Base-by-base conservation (phyloP, 345 rosid species). In the Salix dunnii region DNA sequence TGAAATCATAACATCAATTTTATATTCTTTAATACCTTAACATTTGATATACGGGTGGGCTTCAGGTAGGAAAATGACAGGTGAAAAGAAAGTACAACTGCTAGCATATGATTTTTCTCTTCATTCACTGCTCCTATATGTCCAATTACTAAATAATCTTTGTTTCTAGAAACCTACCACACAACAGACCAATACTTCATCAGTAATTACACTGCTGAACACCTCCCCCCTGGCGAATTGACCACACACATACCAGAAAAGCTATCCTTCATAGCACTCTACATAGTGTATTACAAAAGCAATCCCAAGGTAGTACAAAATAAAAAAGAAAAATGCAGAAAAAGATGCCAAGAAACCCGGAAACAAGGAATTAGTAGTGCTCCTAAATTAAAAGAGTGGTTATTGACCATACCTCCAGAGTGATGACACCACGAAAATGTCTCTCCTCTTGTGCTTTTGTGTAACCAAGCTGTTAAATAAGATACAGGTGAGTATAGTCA, bases 381-480 rank as follows among this genome's bases (percentile, higher is more conserved):
- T 55, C 13, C 12, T 9, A 7, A 55, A 55, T n/a, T 23, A 21
- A 55, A 21, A 21, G 27, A 55, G 49, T 13, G 27, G 18, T 38
- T 21, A 21, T 7, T 55, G 61, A 55, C n/a, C 77, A 33, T 86
- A 96, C 99, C 99, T 96, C 98, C 87, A 96, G 88, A 61, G 89
- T 85, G 71, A 96, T 85, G 78, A 95, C 97, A 78, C 99, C 98
- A 23, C 94, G 93, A 73, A 96, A 96, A 78, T 89, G 92, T 76
- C 90, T 87, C 78, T 96, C 99, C 82, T 96, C 99, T 87, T 87
- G 91, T 85, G 91, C 94, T 85, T 90, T 92, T 62, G 99, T 94
- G 83, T 96, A 96, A 66, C 99, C 98, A 70, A 96, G 93, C 99
- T 96, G 88, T 80, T 80, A 14, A 84, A 82, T 30, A 43, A 63